Percentiles rank a stretch among this genome's conserved stretches.
phyloP scores from a whole-genome alignment of 2,329 filamentous ascomycete genomes.

The Zalaria obscura region DNA sequence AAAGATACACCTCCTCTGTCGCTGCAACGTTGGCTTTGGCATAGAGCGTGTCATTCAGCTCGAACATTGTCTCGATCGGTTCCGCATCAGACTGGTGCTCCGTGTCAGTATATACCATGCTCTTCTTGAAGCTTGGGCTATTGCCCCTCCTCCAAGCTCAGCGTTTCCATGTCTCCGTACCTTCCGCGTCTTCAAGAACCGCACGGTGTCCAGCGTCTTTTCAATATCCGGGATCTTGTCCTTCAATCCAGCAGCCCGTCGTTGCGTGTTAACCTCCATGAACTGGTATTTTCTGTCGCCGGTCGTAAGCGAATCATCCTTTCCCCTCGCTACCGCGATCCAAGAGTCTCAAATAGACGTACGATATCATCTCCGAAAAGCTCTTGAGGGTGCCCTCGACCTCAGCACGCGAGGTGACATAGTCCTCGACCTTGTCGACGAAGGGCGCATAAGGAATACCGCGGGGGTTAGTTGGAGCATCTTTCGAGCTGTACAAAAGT shows the following conservation, averaged over 20 bases:
- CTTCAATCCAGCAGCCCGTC: conserved; percentile 64
- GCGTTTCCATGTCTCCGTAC: conserved; percentile 26
- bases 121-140: neutral
- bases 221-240: conserved; percentile 97
- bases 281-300: conserved; percentile 86
- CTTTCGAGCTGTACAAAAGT: conserved; percentile 17
- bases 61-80: conserved; percentile 82
- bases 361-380: conserved; percentile 93
- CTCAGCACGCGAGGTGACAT: conserved; percentile 62
- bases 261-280: conserved; percentile 90
- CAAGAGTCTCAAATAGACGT: conserved; percentile 16
- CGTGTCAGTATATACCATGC: neutral
- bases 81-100: conserved; percentile 34
- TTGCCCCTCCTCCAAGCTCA: conserved; percentile 7
- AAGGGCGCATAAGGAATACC: conserved; percentile 77
- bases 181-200: conserved; percentile 65
- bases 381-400: conserved; percentile 68
- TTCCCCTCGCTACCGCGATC: neutral
- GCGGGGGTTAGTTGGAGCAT: conserved; percentile 55
- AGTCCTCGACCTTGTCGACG: conserved; percentile 80
- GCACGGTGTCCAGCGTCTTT: conserved; percentile 86
- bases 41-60: conserved; percentile 91
- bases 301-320: neutral
- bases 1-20: conserved; percentile 86
- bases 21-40: conserved; percentile 72